Conservation (phyloP, 768 basidiomycete genomes). For the Suillus alpinus region DNA sequence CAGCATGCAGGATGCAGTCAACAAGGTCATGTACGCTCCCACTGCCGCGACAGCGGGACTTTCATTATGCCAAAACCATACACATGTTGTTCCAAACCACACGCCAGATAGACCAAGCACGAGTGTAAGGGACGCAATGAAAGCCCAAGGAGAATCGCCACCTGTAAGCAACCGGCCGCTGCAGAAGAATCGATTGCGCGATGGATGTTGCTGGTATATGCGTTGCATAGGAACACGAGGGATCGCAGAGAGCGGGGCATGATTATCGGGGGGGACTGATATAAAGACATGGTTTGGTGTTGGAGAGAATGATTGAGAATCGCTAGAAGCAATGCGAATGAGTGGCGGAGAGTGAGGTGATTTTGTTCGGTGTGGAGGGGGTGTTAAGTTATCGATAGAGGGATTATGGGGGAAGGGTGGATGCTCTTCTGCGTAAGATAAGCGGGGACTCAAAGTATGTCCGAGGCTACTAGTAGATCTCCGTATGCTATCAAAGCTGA, state of each 20-base stretch:
- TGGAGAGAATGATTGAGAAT: constrained; percentile 21
- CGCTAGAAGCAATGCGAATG: constrained; percentile 23
- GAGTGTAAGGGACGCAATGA: constrained; percentile 61
- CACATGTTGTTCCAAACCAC: constrained; percentile 87
- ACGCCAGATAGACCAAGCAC: constrained; percentile 67
- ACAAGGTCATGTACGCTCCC: constrained; percentile 59
- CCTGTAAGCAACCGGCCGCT: constrained; percentile 75
- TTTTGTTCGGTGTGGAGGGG: constrained; percentile 14
- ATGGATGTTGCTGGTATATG: constrained; percentile 65
- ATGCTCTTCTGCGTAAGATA: constrained; percentile 17
- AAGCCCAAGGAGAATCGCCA: constrained; percentile 83
- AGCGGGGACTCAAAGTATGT: constrained; percentile 9
- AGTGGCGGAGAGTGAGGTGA: constrained; percentile 19
- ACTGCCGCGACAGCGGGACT: constrained; percentile 68
- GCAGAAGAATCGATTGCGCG: constrained; percentile 75
- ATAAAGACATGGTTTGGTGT: constrained; percentile 29
- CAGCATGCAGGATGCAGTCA: constrained; percentile 75
- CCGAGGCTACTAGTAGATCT: constrained; percentile 24
- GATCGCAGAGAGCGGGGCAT: constrained; percentile 33
- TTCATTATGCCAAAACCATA: constrained; percentile 84
- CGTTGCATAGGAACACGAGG: constrained; percentile 38
- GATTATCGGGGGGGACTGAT: constrained; percentile 26
- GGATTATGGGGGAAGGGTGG: constrained; percentile 1
- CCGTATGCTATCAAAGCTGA: constrained; percentile 50
- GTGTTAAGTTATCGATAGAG: constrained; percentile 7